Conservation (phyloP, 805 yeast genomes). For the Spathaspora passalidarum region DNA sequence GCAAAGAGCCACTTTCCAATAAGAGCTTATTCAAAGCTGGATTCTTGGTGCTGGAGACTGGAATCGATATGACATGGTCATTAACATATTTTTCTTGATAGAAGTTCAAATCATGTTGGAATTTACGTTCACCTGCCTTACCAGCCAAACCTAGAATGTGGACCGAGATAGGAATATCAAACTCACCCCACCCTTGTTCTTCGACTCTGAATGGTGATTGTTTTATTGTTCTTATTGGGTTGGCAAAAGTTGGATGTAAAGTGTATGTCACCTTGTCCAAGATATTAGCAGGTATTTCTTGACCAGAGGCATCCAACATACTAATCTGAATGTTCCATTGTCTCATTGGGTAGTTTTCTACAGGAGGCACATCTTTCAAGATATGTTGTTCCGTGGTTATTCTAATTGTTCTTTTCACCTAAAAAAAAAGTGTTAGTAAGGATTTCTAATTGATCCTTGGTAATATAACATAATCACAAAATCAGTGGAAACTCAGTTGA, state of each 20-base stretch:
- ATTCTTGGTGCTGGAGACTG: conserved; percentile 55
- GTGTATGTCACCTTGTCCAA: conserved; percentile 92
- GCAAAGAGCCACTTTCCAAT: conserved; percentile 80
- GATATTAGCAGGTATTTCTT: conserved; percentile 79
- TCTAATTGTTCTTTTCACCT: conserved; percentile 83
- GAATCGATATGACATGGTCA: conserved; percentile 76
- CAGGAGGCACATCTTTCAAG: conserved; percentile 76
- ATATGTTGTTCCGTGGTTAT: conserved; percentile 84
- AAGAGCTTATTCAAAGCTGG: conserved; percentile 69
- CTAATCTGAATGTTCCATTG: conserved; percentile 83
- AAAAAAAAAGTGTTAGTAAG: conserved; percentile 17
- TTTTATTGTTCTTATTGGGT: conserved; percentile 79
- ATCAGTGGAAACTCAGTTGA: too few species aligned
- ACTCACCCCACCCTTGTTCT: conserved; percentile 99
- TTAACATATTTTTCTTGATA: conserved; percentile 68
- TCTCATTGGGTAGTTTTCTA: conserved; percentile 91
- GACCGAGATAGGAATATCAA: conserved; percentile 78
- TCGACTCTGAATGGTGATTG: conserved; percentile 82
- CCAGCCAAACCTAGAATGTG: conserved; percentile 62
- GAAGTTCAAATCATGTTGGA: conserved; percentile 89
- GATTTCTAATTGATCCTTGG: too few species aligned
- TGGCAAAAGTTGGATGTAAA: conserved; percentile 90
- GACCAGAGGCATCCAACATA: conserved; percentile 74
- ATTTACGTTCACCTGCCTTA: conserved; percentile 81
- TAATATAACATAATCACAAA: too few species aligned